These are phyloP conservation scores for Phytopythium kandeliae DNA, from an alignment of 352 stramenopile genomes.

Conservation along the genomic window DNA sequence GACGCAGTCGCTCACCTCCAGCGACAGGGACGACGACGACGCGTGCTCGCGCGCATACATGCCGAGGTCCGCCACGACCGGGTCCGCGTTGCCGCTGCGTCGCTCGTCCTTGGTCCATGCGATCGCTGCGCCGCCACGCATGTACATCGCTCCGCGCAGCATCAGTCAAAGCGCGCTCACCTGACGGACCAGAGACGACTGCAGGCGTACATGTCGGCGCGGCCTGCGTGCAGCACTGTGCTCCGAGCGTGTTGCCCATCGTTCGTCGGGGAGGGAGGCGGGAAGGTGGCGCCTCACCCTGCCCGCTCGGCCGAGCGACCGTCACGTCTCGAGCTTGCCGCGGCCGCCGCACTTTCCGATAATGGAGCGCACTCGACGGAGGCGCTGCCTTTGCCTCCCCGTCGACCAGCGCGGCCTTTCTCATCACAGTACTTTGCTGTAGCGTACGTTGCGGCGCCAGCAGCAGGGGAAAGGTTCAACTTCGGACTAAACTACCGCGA, in stretches of 20 bases:
- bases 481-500: too few relatives aligned
- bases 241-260: constrained; percentile 6
- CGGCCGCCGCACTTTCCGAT: constrained; percentile 3
- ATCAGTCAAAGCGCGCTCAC: constrained; percentile 4
- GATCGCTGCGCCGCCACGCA: constrained; percentile 8
- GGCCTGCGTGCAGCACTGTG: constrained; percentile 27
- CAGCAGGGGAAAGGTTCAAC: too few relatives aligned
- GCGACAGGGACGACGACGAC: constrained; percentile 8
- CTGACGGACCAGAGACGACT: background rate
- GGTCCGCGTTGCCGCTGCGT: background rate
- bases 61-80: constrained; percentile 3
- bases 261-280: background rate
- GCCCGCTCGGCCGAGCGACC: background rate
- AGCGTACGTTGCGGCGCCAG: too few relatives aligned
- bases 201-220: constrained; percentile 14
- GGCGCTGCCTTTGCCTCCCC: background rate
- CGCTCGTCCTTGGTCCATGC: constrained; percentile 20
- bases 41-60: constrained; percentile 16
- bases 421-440: background rate
- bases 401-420: background rate
- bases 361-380: background rate
- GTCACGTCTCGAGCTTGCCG: background rate
- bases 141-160: too few relatives aligned
- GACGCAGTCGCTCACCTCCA: constrained; percentile 15
- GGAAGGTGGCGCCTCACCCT: background rate